Evolutionary conservation across 306 rosid genomes (phyloP).

Genomic region (Trichosanthes truncata): DNA sequence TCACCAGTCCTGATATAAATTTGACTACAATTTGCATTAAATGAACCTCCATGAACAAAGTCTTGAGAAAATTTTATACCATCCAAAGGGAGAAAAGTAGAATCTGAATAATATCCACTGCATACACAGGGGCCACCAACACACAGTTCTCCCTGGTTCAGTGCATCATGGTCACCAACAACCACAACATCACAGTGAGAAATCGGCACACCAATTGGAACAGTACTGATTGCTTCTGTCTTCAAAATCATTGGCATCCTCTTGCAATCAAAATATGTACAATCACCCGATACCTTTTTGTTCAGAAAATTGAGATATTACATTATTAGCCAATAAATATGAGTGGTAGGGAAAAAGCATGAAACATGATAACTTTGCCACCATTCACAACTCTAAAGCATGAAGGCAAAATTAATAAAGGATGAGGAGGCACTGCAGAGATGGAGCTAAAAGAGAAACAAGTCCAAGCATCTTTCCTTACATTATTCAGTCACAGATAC

Average conservation of each 20-base stretch:
- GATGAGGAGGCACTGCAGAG: neutral
- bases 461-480: neutral
- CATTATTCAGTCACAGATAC: neutral
- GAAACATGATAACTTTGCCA: neutral
- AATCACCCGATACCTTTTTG: slow-evolving; percentile 79
- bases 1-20: slow-evolving; percentile 69
- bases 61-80: slow-evolving; percentile 30
- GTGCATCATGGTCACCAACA: slow-evolving; percentile 34
- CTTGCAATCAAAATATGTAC: slow-evolving; percentile 95
- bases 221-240: slow-evolving; percentile 42
- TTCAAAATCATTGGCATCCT: slow-evolving; percentile 58
- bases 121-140: slow-evolving; percentile 72
- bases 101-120: slow-evolving; percentile 49
- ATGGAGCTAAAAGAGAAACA: neutral
- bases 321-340: slow-evolving; percentile 11
- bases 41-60: slow-evolving; percentile 20
- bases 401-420: neutral
- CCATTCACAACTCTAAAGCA: neutral
- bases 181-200: slow-evolving; percentile 60
- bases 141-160: slow-evolving; percentile 62
- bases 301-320: slow-evolving; percentile 14
- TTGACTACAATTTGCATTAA: slow-evolving; percentile 14
- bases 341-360: neutral
- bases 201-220: slow-evolving; percentile 87
- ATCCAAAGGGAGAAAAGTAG: slow-evolving; percentile 24